Percentiles rank a stretch among this genome's conserved stretches.
These are phyloP conservation scores for Debaryomyces hansenii DNA, from an alignment of 805 yeast genomes.

Conservation along the genomic window DNA sequence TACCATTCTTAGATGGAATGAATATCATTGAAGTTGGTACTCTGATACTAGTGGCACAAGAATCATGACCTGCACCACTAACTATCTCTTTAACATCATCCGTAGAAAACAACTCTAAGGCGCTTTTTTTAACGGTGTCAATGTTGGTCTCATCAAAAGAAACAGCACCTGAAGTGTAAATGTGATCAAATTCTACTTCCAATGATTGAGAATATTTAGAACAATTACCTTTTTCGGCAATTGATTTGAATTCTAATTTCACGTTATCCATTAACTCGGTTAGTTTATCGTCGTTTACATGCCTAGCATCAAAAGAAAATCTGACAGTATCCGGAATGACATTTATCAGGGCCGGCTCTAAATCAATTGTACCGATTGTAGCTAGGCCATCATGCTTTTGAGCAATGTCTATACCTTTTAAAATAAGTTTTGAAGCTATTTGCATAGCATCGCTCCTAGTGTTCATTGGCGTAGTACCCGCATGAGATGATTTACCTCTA, in stretches of 20 bases:
- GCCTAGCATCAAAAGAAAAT: constrained; percentile 64
- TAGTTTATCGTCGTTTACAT: constrained; percentile 46
- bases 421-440: constrained; percentile 58
- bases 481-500: constrained; percentile 65
- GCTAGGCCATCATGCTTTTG: constrained; percentile 50
- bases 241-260: constrained; percentile 33
- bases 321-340: constrained; percentile 64
- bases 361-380: constrained; percentile 57
- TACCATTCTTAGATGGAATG: constrained; percentile 66
- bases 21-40: constrained; percentile 76
- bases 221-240: constrained; percentile 24
- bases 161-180: constrained; percentile 41
- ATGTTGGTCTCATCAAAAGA: constrained; percentile 55
- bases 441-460: constrained; percentile 62
- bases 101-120: constrained; percentile 48
- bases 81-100: constrained; percentile 46
- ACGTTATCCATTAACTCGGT: constrained; percentile 37
- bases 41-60: constrained; percentile 54
- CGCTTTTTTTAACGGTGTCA: constrained; percentile 51
- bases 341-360: constrained; percentile 63
- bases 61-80: constrained; percentile 77
- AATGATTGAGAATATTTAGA: not conserved
- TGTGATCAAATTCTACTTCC: constrained; percentile 3
- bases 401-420: constrained; percentile 57
- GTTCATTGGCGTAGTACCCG: constrained; percentile 70